Evolutionary conservation across 306 rosid genomes (phyloP), one percentile per base, ranked within the genome.

Genomic region (Carpinus fangiana): DNA sequence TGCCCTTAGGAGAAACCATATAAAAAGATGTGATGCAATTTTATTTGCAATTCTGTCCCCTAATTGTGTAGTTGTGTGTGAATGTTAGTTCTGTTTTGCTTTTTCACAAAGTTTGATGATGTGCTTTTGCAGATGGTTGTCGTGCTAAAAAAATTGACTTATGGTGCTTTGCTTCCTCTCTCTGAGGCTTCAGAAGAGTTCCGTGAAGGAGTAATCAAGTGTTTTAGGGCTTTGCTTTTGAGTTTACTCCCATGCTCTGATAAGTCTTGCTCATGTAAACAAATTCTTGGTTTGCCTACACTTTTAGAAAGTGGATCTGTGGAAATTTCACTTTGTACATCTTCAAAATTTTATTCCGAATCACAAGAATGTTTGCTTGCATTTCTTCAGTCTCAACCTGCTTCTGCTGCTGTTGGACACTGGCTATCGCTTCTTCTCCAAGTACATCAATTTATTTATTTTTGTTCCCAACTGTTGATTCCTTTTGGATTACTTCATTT

Each of bases 151-250:
- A 95, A 92, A 86, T 92, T 95, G 80, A 95, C 98, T 13, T 86
- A 84, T 31, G 98, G 97, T 76, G 98, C 98, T 56, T 73, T 95
- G 84, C 86, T 95, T 72, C 85, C 97, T 75, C 97, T 98, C 26
- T 82, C 87, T 2, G 96, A 95, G 73, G 98, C 98, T 55, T 95
- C 98, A 54, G 98, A 95, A 86, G 98, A 95, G 90, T 91, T 95
- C 59, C 98, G 98, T 65, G 98, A 85, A 90, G 98, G 98, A 86
- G 84, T 91, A 84, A 60, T 95, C 23, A 85, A 87, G 86, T 95
- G 98, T 84, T 87, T 88, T 75, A 90, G 77, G 91, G 91, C 87
- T 38, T 77, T 95, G 59, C 88, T 95, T 81, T 75, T 80, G 80
- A 86, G 79, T 84, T 86, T 95, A 84, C 5, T 73, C 78, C 85